phyloP scores from a whole-genome alignment of 2,329 filamentous ascomycete species.

The Chrysoporthe puriensis region DNA sequence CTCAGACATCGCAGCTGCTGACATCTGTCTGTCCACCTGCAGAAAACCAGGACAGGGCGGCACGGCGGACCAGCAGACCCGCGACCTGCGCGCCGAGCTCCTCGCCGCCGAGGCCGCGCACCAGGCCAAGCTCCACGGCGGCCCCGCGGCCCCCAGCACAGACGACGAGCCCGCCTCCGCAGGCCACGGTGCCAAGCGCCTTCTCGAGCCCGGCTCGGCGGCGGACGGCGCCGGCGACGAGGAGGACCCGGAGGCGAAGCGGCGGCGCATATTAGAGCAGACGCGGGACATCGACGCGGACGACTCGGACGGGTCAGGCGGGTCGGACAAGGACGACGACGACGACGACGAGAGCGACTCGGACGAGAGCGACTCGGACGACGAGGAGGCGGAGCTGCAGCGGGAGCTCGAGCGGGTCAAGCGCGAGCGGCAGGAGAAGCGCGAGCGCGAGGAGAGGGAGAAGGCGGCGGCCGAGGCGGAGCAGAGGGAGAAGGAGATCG shows the following conservation, averaged over 20 bases:
- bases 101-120: conserved; percentile 86
- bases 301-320: conserved; percentile 54
- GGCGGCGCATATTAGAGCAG: conserved; percentile 84
- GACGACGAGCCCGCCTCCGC: conserved; percentile 31
- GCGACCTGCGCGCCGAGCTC: conserved; percentile 88
- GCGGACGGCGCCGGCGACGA: conserved; percentile 48
- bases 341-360: conserved; percentile 51
- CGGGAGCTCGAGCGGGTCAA: conserved; percentile 94
- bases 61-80: conserved; percentile 66
- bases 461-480: conserved; percentile 81
- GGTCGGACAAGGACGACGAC: conserved; percentile 42
- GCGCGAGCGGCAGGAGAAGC: conserved; percentile 78
- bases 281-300: conserved; percentile 86
- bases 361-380: conserved; percentile 70
- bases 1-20: neutral
- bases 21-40: conserved; percentile 5
- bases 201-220: conserved; percentile 55
- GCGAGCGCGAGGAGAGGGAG: conserved; percentile 81
- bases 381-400: conserved; percentile 87
- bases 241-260: conserved; percentile 79
- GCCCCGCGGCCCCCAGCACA: conserved; percentile 44
- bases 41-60: conserved; percentile 89
- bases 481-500: conserved; percentile 84
- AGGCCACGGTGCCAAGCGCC: conserved; percentile 62
- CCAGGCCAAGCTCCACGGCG: conserved; percentile 81